Evolutionary conservation across 106 monocot genomes (phyloP).

Genomic region (Xerophyta viscosa): DNA sequence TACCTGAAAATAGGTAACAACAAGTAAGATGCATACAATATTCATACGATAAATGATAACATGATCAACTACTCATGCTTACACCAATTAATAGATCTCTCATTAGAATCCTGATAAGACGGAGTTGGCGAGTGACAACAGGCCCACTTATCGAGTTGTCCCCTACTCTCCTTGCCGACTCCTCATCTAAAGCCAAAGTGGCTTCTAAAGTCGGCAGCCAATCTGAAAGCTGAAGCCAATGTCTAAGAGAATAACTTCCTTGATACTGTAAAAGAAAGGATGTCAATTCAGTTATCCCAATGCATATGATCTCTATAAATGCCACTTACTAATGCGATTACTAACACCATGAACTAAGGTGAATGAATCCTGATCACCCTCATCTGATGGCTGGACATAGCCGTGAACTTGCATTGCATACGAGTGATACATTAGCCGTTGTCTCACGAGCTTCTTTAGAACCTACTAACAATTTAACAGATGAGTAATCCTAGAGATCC

Average conservation of each 20-base stretch:
- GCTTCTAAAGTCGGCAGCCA: slow-evolving; percentile 97
- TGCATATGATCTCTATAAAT: neutral
- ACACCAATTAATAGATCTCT: slow-evolving; percentile 99
- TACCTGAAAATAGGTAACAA: slow-evolving; percentile 35
- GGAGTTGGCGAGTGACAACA: slow-evolving; percentile 84
- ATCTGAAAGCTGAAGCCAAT: slow-evolving; percentile 91
- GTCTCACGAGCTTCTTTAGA: slow-evolving; percentile 69
- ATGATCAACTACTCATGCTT: slow-evolving; percentile 10
- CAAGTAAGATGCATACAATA: too few species aligned
- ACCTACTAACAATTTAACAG: slow-evolving; percentile 30
- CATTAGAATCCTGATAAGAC: slow-evolving; percentile 84
- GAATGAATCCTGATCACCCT: slow-evolving; percentile 29
- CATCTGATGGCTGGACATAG: slow-evolving; percentile 32
- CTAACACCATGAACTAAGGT: slow-evolving; percentile 86
- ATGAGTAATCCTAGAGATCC: too few species aligned
- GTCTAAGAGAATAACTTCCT: slow-evolving; percentile 88
- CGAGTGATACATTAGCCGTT: slow-evolving; percentile 80
- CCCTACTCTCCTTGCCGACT: slow-evolving; percentile 85
- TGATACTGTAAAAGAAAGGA: slow-evolving; percentile 64
- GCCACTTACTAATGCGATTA: neutral
- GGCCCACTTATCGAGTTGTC: slow-evolving; percentile 83
- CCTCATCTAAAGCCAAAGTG: slow-evolving; percentile 79
- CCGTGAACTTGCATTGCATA: slow-evolving; percentile 97
- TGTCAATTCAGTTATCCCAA: neutral
- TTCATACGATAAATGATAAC: neutral